These are phyloP conservation scores for Primulina eburnea DNA, from an alignment of 257 asterid genomes.

Conservation along the genomic window DNA sequence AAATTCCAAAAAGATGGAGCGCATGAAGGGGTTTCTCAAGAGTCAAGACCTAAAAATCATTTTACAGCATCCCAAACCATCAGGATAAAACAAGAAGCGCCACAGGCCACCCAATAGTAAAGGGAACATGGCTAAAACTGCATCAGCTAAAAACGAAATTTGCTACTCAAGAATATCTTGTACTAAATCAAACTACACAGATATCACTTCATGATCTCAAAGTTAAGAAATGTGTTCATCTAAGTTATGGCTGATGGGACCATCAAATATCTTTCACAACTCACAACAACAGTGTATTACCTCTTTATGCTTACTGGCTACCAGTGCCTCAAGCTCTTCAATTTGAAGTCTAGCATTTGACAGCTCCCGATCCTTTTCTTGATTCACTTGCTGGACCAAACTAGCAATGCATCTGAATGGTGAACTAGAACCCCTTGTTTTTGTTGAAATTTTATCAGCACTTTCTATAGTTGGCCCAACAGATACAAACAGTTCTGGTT, in stretches of 20 bases:
- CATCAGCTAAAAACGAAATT: constrained; percentile 9
- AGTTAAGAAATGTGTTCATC: constrained; percentile 8
- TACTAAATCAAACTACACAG: constrained; percentile 1
- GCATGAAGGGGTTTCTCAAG: background rate
- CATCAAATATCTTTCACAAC: background rate
- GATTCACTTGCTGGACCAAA: constrained; percentile 82
- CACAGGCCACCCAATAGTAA: background rate
- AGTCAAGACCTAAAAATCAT: background rate
- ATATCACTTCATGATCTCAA: background rate
- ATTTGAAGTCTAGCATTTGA: constrained; percentile 56
- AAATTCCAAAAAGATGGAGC: constrained; percentile 11
- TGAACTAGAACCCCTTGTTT: constrained; percentile 79
- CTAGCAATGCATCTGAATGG: constrained; percentile 89
- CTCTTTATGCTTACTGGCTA: constrained; percentile 70
- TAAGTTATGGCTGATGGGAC: constrained; percentile 4
- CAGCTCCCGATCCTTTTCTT: constrained; percentile 80
- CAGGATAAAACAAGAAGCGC: background rate
- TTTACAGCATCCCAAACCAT: background rate
- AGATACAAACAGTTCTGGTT: constrained; percentile 46
- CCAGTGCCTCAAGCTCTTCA: constrained; percentile 71
- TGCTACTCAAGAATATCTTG: background rate
- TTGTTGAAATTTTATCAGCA: constrained; percentile 53
- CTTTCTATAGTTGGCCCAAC: constrained; percentile 44
- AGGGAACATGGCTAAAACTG: background rate
- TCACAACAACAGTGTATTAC: constrained; percentile 29